Percentiles rank a stretch among this genome's conserved stretches.
Conservation (phyloP, 1,284 basidiomycete species). For the Kalmanozyma brasiliensis region DNA sequence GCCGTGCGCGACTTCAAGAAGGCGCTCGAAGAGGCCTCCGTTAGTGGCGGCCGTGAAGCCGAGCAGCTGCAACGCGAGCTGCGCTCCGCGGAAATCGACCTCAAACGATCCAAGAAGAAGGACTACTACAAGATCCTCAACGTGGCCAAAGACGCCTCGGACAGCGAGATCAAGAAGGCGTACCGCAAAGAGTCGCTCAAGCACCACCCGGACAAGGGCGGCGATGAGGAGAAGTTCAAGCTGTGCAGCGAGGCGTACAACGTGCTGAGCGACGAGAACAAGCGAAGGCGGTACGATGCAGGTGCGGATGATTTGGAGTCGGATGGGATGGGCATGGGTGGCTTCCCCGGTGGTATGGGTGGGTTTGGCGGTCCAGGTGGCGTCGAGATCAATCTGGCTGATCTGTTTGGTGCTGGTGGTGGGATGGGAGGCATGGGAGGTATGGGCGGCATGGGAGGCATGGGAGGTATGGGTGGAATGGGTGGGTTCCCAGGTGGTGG, state of each 20-base stretch:
- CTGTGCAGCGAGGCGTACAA: conserved; percentile 64
- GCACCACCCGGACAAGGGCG: conserved; percentile 68
- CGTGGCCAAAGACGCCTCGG: conserved; percentile 77
- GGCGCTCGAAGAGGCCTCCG: conserved; percentile 75
- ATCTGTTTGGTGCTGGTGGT: conserved; percentile 60
- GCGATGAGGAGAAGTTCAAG: conserved; percentile 68
- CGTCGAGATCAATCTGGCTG: conserved; percentile 61
- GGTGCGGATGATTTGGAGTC: conserved; percentile 64
- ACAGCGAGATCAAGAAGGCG: conserved; percentile 81
- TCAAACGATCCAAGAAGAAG: conserved; percentile 65
- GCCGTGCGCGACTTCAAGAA: conserved; percentile 80
- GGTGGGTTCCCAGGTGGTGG: conserved; percentile 33
- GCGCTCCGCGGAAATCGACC: conserved; percentile 58
- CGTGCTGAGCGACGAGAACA: conserved; percentile 59
- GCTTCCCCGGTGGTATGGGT: conserved; percentile 25
- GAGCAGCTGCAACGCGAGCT: conserved; percentile 75
- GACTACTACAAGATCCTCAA: conserved; percentile 84
- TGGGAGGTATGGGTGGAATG: conserved; percentile 50
- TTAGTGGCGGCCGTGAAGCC: conserved; percentile 71
- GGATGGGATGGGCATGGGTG: conserved; percentile 49
- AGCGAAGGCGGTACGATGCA: conserved; percentile 64
- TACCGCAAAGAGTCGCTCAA: conserved; percentile 63
- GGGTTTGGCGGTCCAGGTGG: conserved; percentile 54
- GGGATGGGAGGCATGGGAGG: conserved; percentile 42
- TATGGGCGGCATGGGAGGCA: conserved; percentile 7